Conservation (phyloP, 108 stramenopile genomes). For the Cyclotella sp. region DNA sequence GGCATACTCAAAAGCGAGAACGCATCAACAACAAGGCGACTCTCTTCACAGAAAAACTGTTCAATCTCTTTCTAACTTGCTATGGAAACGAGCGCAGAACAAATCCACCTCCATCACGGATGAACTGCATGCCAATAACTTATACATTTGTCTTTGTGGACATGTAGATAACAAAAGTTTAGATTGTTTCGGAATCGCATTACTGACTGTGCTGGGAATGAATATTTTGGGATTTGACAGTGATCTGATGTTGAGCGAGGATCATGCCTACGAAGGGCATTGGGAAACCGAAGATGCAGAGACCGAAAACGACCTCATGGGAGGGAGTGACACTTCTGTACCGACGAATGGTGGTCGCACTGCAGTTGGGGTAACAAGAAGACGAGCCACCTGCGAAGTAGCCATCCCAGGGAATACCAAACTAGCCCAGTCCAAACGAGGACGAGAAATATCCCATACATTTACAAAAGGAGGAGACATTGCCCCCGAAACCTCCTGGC, state of each 20-base stretch:
- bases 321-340: background rate
- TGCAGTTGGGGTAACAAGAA: background rate
- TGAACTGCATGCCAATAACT: slow-evolving; percentile 68
- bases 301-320: background rate
- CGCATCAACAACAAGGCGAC: background rate
- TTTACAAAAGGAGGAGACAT: slow-evolving; percentile 44
- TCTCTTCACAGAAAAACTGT: slow-evolving; percentile 50
- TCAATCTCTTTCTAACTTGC: slow-evolving; percentile 51
- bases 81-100: slow-evolving; percentile 56
- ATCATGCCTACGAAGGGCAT: slow-evolving; percentile 75
- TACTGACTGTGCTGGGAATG: slow-evolving; percentile 57
- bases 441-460: slow-evolving; percentile 55
- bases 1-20: background rate
- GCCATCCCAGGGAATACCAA: slow-evolving; percentile 73
- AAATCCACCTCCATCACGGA: slow-evolving; percentile 52
- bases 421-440: slow-evolving; percentile 50
- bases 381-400: slow-evolving; percentile 65
- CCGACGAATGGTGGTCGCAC: background rate
- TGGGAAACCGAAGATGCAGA: slow-evolving; percentile 13
- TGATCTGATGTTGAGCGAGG: slow-evolving; percentile 62
- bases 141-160: slow-evolving; percentile 64
- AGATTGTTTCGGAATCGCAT: slow-evolving; percentile 68
- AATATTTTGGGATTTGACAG: slow-evolving; percentile 41
- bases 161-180: slow-evolving; percentile 60
- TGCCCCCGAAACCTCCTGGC: slow-evolving; percentile 63